A percentile compares a stretch with the other conserved stretches of the same genome.
phyloP scores from a whole-genome alignment of 1,284 basidiomycete genomes.

The Irpex lacteus region DNA sequence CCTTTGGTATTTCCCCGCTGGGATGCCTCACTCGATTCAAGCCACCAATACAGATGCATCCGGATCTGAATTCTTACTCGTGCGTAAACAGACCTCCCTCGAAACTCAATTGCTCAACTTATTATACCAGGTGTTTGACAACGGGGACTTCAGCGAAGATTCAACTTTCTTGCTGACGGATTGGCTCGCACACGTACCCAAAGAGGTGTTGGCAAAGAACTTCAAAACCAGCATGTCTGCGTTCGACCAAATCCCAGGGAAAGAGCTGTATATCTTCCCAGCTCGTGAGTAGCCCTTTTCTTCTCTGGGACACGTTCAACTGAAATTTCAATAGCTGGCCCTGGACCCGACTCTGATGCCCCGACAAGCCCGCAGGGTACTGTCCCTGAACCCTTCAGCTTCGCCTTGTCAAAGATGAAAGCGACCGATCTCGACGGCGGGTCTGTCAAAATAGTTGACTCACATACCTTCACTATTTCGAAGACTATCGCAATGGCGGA shows the following conservation, averaged over 20 bases:
- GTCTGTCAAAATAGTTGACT: slow-evolving; percentile 62
- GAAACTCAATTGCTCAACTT: background rate
- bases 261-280: slow-evolving; percentile 71
- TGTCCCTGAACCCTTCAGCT: slow-evolving; percentile 52
- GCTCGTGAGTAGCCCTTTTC: slow-evolving; percentile 33
- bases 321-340: slow-evolving; percentile 23
- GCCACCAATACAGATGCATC: slow-evolving; percentile 52
- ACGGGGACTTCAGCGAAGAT: slow-evolving; percentile 68
- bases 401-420: slow-evolving; percentile 49
- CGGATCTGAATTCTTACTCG: slow-evolving; percentile 70
- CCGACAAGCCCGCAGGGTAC: slow-evolving; percentile 51
- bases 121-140: slow-evolving; percentile 52
- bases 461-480: slow-evolving; percentile 47
- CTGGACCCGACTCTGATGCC: slow-evolving; percentile 37
- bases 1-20: slow-evolving; percentile 68
- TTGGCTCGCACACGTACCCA: slow-evolving; percentile 63
- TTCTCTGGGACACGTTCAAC: background rate
- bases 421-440: slow-evolving; percentile 56
- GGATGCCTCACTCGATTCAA: slow-evolving; percentile 55
- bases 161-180: slow-evolving; percentile 68
- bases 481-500: slow-evolving; percentile 63
- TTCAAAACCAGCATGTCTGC: slow-evolving; percentile 54
- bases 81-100: slow-evolving; percentile 22
- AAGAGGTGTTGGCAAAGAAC: slow-evolving; percentile 68
- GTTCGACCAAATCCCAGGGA: slow-evolving; percentile 55